Percentiles rank a stretch among this genome's conserved stretches.
These are phyloP conservation scores for Clonostachys rosea DNA, from an alignment of 2,329 filamentous ascomycete genomes.

Conservation along the genomic window DNA sequence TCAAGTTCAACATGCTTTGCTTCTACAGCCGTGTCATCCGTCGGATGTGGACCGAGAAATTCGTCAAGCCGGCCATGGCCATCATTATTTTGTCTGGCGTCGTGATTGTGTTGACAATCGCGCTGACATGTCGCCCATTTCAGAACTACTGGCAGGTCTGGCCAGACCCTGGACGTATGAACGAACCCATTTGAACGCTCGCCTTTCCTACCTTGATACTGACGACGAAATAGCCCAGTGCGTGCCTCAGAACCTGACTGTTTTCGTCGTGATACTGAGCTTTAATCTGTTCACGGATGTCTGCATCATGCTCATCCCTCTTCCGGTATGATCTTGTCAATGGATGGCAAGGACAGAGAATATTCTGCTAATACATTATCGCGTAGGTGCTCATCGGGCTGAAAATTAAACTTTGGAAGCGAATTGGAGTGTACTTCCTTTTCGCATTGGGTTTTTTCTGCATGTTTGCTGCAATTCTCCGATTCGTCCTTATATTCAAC, in stretches of 20 bases:
- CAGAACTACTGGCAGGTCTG: constrained; percentile 24
- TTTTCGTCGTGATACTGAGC: constrained; percentile 22
- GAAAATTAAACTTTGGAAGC: constrained; percentile 17
- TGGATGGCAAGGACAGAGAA: neutral
- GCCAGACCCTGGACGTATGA: constrained; percentile 28
- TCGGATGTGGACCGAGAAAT: constrained; percentile 24
- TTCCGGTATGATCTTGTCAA: constrained; percentile 13
- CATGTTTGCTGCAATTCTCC: constrained; percentile 18
- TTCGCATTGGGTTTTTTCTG: constrained; percentile 24
- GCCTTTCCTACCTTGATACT: neutral
- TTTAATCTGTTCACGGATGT: constrained; percentile 26
- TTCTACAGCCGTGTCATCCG: constrained; percentile 28
- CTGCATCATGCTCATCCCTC: constrained; percentile 24
- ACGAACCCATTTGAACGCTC: neutral
- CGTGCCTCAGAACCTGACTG: constrained; percentile 20
- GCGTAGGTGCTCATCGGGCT: constrained; percentile 16
- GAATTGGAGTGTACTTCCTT: constrained; percentile 19
- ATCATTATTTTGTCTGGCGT: constrained; percentile 16
- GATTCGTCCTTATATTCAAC: constrained; percentile 18
- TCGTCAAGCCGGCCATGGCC: constrained; percentile 24
- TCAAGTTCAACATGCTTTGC: constrained; percentile 35
- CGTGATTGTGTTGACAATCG: constrained; percentile 15
- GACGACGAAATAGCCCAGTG: constrained; percentile 10
- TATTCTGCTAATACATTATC: neutral
- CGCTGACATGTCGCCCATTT: constrained; percentile 24